Base-by-base conservation (phyloP, 1,284 basidiomycete genomes). In the Pascua sp. region DNA sequence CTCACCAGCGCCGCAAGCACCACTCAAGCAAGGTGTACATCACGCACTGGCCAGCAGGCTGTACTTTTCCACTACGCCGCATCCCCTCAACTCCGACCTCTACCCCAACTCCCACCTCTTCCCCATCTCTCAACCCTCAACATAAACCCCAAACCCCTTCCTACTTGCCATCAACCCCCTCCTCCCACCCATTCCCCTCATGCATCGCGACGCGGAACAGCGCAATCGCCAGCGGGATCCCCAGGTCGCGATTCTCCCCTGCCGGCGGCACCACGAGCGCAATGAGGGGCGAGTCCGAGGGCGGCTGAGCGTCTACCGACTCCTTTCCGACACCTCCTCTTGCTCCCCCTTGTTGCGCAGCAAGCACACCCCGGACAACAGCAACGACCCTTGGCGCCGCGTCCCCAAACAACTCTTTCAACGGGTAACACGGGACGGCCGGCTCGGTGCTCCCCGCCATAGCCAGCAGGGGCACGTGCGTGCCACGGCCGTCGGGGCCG, bases 391-490 rank as follows among this genome's bases (percentile, higher is more conserved):
- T 43, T 13, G 48, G 49, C 17, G 53, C 56, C 2, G 40, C 49
- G n/a, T 44, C 39, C 17, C 42, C 46, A n/a, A 58, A 62, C 32
- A 62, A 49, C 17, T 45, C 48, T 42, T 47, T 17, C 9, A 62
- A 10, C 18, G 60, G 60, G 43, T 62, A 62, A 43, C 60, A 62
- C 42, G 60, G 60, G 2, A 62, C 53, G 10, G 55, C 49, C 12
- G 56, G 56, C 16, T 54, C 56, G 8, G 54, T 54, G 13, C 13
- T 41, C 11, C 60, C 60, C 2, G 48, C 47, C 11, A 47, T 36
- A 15, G 60, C 53, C 17, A 62, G 56, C 7, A 62, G 54, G 11
- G 60, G 60, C 13, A 62, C 56, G 39, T 62, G 60, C 16, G 56
- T 51, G 42, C 60, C 60, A 36, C 18, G 49, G 0, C 53, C 59